Evolutionary conservation across 345 rosid species (phyloP).

Genomic region (Populus davidiana): DNA sequence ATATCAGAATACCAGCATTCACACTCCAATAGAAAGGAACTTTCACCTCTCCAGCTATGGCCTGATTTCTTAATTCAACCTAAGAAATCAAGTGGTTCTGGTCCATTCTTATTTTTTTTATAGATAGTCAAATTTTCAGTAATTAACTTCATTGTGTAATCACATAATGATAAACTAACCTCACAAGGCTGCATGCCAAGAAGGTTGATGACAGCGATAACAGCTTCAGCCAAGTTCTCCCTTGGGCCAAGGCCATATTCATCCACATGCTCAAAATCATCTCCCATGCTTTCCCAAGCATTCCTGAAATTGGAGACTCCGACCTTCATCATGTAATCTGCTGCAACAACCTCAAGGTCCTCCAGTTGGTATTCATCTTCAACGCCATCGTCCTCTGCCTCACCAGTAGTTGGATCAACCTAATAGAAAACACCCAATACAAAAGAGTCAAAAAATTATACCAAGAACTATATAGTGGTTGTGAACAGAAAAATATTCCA

Average conservation of each 20-base stretch:
- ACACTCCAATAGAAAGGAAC: not conserved
- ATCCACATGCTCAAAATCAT: conserved; percentile 78
- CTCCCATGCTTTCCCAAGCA: conserved; percentile 90
- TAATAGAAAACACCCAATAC: conserved; percentile 22
- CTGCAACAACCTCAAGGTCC: conserved; percentile 92
- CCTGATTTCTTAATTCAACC: not conserved
- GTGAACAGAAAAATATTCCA: not conserved
- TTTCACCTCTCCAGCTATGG: not conserved
- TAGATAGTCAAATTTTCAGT: not conserved
- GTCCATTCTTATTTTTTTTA: not conserved
- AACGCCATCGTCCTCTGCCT: conserved; percentile 91
- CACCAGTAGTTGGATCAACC: conserved; percentile 92
- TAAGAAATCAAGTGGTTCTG: not conserved
- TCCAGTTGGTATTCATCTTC: conserved; percentile 98
- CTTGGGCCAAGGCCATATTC: conserved; percentile 96
- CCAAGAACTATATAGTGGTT: not conserved
- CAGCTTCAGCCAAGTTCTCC: conserved; percentile 83
- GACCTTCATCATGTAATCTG: conserved; percentile 83
- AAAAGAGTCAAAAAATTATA: not conserved
- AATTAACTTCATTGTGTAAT: not conserved
- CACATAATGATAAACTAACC: conserved; percentile 41
- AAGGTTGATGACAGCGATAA: conserved; percentile 79
- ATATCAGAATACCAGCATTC: not conserved
- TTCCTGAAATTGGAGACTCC: conserved; percentile 90
- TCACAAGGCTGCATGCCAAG: conserved; percentile 99